Evolutionary conservation across 352 stramenopile species (phyloP), one percentile per base, ranked within the genome.

Genomic region (Pythium scleroteichum): DNA sequence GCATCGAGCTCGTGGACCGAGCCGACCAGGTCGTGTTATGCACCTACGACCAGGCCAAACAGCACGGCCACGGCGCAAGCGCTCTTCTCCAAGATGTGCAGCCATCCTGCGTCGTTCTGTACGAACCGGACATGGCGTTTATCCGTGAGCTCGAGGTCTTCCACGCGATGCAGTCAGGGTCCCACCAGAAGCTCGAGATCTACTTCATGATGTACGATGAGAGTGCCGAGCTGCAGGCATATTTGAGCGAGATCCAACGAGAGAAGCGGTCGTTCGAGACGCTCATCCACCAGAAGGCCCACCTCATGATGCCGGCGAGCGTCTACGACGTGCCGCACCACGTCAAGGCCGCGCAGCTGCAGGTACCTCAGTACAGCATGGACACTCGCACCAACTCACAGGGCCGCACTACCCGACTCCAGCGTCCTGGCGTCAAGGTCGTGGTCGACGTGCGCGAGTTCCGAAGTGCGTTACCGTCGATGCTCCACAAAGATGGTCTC

Each of bases 361-460:
- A 68, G 38, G 42, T 24, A 6, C 50, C 68, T 4, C 69, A 80
- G 61, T 92, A 95, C 71, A 92, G 82, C 32, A 89, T 94, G 81
- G 85, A 94, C 48, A 94, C 85, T 19, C 78, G 85, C 33, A 92
- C 85, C 0, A 57, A 48, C 49, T n/a, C 33, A 12, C 41, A 48
- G 2, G 46, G 38, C 46, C 32, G 55, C 16, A 17, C 33, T 10
- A 42, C 76, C 13, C 84, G 83, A 33, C 60, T 70, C 4, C 62
- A 72, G 49, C 71, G 68, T 0, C 63, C 70, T 8, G 70, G 82
- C n/a, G 68, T 87, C 13, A 85, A 90, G 45, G 73, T 92, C 19
- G 80, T 98, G 13, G 95, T 99, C 4, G 97, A 99, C 69, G 89
- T 99, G 27, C 90, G 97, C 45, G 97, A 99, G 72, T 99, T 99